Evolutionary conservation across 805 yeast species (phyloP).

Genomic region (Metschnikowia proteae): DNA sequence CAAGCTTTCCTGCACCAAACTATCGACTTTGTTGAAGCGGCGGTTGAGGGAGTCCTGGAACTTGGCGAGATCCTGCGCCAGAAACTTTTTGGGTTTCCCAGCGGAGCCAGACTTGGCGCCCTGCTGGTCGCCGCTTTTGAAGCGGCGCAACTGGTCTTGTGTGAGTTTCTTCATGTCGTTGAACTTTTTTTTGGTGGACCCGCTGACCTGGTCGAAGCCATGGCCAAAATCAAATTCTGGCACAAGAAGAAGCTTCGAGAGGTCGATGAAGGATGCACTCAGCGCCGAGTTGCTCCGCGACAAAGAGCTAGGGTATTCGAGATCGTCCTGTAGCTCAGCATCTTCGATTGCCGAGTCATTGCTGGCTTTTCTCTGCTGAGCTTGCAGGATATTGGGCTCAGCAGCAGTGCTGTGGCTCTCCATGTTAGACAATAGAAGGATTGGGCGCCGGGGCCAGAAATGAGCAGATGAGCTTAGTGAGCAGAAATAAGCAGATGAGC

Average conservation of each 20-base stretch:
- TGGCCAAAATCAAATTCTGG: conserved; percentile 44
- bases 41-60: conserved; percentile 32
- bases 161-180: conserved; percentile 36
- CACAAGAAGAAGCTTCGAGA: conserved; percentile 33
- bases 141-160: conserved; percentile 26
- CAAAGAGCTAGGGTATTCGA: background rate
- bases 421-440: background rate
- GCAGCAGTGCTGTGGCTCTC: background rate
- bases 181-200: conserved; percentile 33
- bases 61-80: conserved; percentile 24
- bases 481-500: background rate
- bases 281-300: conserved; percentile 16
- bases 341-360: background rate
- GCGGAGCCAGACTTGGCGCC: conserved; percentile 12
- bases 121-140: conserved; percentile 19
- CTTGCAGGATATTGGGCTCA: background rate
- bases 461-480: background rate
- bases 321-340: conserved; percentile 2
- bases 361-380: background rate
- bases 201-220: conserved; percentile 34
- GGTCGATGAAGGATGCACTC: conserved; percentile 33
- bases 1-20: conserved; percentile 32
- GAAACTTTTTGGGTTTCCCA: conserved; percentile 5
- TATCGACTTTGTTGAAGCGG: conserved; percentile 34
- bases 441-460: background rate